Percentiles rank a stretch among this genome's conserved stretches.
Evolutionary conservation across 2,329 filamentous ascomycete species (phyloP).

Genomic region (Aspergillus sclerotialis): DNA sequence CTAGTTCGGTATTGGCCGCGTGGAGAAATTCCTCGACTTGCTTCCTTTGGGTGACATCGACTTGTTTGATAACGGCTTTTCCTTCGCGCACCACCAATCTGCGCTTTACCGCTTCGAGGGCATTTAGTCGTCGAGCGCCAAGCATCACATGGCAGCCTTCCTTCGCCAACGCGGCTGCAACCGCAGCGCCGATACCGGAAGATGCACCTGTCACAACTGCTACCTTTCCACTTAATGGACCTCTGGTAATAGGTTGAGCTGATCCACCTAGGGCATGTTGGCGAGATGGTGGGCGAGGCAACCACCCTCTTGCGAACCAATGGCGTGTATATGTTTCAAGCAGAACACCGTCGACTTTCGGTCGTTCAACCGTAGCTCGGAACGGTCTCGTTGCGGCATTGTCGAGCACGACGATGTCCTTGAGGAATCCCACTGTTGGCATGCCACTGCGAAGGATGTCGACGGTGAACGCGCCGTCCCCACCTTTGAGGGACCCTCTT

Average conservation of each 20-base stretch:
- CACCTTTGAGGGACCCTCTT: constrained; percentile 56
- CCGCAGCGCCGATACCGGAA: constrained; percentile 71
- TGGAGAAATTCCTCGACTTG: constrained; percentile 62
- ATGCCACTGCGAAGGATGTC: constrained; percentile 75
- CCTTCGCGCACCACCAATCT: constrained; percentile 51
- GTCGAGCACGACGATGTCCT: constrained; percentile 65
- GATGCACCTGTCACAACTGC: constrained; percentile 74
- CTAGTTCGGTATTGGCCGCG: constrained; percentile 55
- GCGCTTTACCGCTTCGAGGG: constrained; percentile 60
- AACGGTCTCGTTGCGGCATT: constrained; percentile 60
- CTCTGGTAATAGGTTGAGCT: constrained; percentile 41
- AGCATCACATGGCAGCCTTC: constrained; percentile 68
- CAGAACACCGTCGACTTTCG: constrained; percentile 62
- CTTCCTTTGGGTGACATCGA: constrained; percentile 62
- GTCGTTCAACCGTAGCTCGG: constrained; percentile 53
- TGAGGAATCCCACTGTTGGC: constrained; percentile 66
- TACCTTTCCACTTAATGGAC: constrained; percentile 61
- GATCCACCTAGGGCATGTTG: constrained; percentile 40
- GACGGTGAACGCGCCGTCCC: constrained; percentile 66
- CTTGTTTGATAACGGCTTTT: constrained; percentile 62
- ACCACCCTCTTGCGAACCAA: constrained; percentile 74
- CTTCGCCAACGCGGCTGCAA: constrained; percentile 59
- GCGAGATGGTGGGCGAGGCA: constrained; percentile 54
- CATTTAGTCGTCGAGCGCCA: constrained; percentile 63
- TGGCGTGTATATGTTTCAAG: constrained; percentile 72